phyloP scores from a whole-genome alignment of 352 stramenopile genomes.

The Pythium diclinum region DNA sequence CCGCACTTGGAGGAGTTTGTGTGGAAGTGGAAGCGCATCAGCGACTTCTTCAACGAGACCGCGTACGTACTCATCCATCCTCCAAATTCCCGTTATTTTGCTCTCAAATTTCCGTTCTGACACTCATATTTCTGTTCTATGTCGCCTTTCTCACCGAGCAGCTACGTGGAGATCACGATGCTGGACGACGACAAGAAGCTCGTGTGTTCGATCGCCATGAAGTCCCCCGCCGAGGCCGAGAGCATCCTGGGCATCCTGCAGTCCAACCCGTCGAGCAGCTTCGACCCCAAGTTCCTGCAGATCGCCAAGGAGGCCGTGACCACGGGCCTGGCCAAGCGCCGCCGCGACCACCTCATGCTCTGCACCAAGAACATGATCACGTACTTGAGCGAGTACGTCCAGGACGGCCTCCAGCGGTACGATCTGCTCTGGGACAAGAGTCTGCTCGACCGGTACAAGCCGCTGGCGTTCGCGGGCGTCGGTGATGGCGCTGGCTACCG shows the following conservation, averaged over 20 bases:
- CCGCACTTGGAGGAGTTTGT: conserved; percentile 74
- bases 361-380: conserved; percentile 86
- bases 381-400: conserved; percentile 80
- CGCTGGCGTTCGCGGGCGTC: conserved; percentile 67
- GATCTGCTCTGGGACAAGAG: conserved; percentile 85
- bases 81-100: background rate
- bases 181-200: conserved; percentile 79
- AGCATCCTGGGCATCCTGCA: conserved; percentile 66
- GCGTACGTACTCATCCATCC: conserved; percentile 37
- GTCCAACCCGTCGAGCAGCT: conserved; percentile 30
- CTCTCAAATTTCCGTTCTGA: background rate
- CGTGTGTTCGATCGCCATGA: conserved; percentile 82
- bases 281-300: conserved; percentile 64
- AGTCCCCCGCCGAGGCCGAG: conserved; percentile 69
- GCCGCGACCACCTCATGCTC: conserved; percentile 71
- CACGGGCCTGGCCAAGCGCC: conserved; percentile 57
- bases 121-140: background rate
- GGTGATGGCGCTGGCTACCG: conserved; percentile 68
- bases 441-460: conserved; percentile 75
- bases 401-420: conserved; percentile 76
- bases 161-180: conserved; percentile 79
- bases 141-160: conserved; percentile 11
- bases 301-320: conserved; percentile 68
- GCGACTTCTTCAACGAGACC: conserved; percentile 82
- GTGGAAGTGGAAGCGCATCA: conserved; percentile 83